Conservation (phyloP, 129 eudicot species). For the Flaveria bidentis region DNA sequence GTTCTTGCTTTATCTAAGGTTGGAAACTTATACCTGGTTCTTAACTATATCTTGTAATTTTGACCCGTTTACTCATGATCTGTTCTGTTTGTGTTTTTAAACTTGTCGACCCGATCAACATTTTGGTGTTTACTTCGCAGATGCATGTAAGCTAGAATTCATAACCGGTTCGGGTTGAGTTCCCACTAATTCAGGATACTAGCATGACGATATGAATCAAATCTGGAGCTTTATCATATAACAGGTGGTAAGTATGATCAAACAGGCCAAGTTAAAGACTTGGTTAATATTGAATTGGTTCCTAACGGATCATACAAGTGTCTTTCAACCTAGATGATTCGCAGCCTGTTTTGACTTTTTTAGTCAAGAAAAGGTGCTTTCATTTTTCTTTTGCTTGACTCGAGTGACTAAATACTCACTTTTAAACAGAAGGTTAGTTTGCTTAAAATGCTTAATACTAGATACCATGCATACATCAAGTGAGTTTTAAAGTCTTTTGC, state of each 20-base stretch:
- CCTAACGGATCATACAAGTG: background rate
- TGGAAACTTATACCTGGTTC: conserved; percentile 65
- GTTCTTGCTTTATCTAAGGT: conserved; percentile 81
- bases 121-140: conserved; percentile 35
- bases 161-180: conserved; percentile 75
- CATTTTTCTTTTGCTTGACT: conserved; percentile 23
- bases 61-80: no score
- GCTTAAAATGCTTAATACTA: no score
- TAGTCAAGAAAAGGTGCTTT: background rate
- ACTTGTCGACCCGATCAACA: background rate
- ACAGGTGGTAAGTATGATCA: conserved; percentile 55
- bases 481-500: no score
- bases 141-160: conserved; percentile 69
- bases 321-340: background rate
- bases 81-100: no score
- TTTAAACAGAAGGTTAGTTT: no score
- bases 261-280: background rate
- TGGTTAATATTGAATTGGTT: background rate
- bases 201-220: conserved; percentile 29
- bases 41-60: background rate
- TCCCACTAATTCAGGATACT: conserved; percentile 42
- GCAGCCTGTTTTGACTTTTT: background rate
- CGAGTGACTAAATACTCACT: background rate
- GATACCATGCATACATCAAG: no score
- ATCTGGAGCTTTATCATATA: conserved; percentile 64